Evolutionary conservation across 345 rosid species (phyloP), one percentile per base, ranked within the genome.

Genomic region (Anacardium occidentale): DNA sequence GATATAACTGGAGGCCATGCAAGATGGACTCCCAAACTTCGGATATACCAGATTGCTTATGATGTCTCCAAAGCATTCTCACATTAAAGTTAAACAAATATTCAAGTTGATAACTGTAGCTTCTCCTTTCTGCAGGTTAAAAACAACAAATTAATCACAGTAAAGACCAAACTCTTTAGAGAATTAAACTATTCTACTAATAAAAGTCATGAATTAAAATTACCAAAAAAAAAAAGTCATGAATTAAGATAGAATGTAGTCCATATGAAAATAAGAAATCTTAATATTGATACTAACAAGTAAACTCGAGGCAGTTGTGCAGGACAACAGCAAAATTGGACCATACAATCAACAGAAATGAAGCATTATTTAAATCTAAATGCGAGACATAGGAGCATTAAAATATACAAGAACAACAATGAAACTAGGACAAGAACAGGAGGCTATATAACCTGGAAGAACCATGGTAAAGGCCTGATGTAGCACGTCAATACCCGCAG

Each of bases 1-100:
- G 98, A 84, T 92, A 94, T 60, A 84, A 77, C 74, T 89, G 87
- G 77, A 94, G 78, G 72, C 98, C 98, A 50, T 78, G 87, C 75
- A 84, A 67, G 74, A 89, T 77, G 60, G 91, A 78, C n/a, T 82
- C 90, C 98, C 92, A 94, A 26, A 88, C 79, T 78, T 82, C 85
- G 54, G 91, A 74, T 76, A 86, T 74, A 81, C 77, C 75, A 75
- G 83, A 77, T 74, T 84, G 85, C 81, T 80, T 80, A 62, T 82
- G 85, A 84, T 92, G 89, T 78, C 91, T 87, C 78, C 71, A 83
- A 72, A 91, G 90, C 90, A 92, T 84, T 84, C 79, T 88, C 80
- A 85, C 73, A 69, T 86, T 84, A 77, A 75, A 84, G 71, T 78
- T 79, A 71, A 79, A 84, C 76, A 95, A 75, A 76, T 68, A 74